Evolutionary conservation across 306 rosid species (phyloP).

Genomic region (Astragalus membranaceus): DNA sequence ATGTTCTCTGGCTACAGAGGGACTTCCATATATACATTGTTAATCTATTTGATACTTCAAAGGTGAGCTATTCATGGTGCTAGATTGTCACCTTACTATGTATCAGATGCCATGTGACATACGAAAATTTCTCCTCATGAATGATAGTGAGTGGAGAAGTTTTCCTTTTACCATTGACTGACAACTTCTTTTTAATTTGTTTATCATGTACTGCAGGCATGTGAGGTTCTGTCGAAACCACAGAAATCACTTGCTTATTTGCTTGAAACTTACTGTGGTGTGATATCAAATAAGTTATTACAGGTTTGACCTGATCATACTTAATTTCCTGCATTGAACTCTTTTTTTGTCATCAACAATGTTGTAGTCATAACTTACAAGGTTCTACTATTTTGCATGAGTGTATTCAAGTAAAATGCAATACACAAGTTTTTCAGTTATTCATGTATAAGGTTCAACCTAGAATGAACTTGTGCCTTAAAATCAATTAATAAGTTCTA

Average conservation of each 20-base stretch:
- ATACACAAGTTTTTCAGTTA: not conserved
- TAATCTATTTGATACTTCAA: conserved; percentile 85
- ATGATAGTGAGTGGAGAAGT: not conserved
- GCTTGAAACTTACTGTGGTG: conserved; percentile 83
- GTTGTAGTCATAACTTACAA: not conserved
- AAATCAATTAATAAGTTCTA: conserved; percentile 1
- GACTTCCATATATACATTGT: conserved; percentile 88
- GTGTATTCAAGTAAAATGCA: not conserved
- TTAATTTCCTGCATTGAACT: conserved; percentile 5
- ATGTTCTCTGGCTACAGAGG: conserved; percentile 84
- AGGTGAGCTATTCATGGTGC: conserved; percentile 40
- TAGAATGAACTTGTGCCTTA: not conserved
- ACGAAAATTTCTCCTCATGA: not conserved
- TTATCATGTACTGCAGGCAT: conserved; percentile 57
- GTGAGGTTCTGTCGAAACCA: conserved; percentile 83
- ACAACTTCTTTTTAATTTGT: not conserved
- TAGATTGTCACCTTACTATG: not conserved
- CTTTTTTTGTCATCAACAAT: conserved; percentile 8
- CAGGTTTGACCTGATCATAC: conserved; percentile 53
- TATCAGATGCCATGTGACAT: not conserved
- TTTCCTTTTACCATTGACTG: conserved; percentile 11
- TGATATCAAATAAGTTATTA: conserved; percentile 72
- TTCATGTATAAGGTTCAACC: not conserved
- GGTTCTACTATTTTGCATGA: not conserved
- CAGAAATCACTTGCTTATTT: conserved; percentile 89